Base-by-base conservation (phyloP, 2,329 filamentous ascomycete species). In the Phialophora verrucosa region DNA sequence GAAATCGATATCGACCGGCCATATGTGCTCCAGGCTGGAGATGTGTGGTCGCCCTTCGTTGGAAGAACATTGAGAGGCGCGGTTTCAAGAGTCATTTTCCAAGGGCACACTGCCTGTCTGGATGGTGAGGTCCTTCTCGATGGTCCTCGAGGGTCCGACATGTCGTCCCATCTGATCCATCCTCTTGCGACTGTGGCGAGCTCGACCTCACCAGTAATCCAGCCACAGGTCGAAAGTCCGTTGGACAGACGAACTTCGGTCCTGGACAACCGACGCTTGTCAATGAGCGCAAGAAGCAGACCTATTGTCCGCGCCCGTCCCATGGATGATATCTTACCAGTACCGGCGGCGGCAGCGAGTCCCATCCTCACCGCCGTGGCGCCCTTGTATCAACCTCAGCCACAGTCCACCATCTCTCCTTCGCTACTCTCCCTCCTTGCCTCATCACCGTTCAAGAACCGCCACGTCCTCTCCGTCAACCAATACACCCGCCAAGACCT, bases 391-490 rank as follows among this genome's bases (percentile, higher is more conserved):
- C 83, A 85, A 62, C 81, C 84, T 25, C 78, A 83, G 5, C 74
- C 77, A 23, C 84, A 84, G 65, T 83, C 89, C 38, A 86, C 88
- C 65, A 75, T 80, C 7, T 83, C 84, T 2, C 79, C 84, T 50
- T 82, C 85, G 4, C 81, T 98, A 35, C 83, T 87, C 57, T 86
- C 92, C 67, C 84, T 97, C 54, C 83, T 98, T 25, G 85, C 90
- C 31, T 88, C 87, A 62, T 97, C 93, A 2, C 86, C 90, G 0
- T 97, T 98, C 85, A 96, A 93, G 81, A 88, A 91, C 74, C 88
- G 92, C 70, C 91, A 97, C 75, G 91, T 99, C 55, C 83, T 97
- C 56, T 97, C 94, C 0, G 95, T 99, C 72, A 91, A 91, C 76
- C 91, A 97, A 76, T 97, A 97, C 83, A 89, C 84, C 57, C 90